Conservation (phyloP, 768 basidiomycete genomes). For the Pleurotus djamor region DNA sequence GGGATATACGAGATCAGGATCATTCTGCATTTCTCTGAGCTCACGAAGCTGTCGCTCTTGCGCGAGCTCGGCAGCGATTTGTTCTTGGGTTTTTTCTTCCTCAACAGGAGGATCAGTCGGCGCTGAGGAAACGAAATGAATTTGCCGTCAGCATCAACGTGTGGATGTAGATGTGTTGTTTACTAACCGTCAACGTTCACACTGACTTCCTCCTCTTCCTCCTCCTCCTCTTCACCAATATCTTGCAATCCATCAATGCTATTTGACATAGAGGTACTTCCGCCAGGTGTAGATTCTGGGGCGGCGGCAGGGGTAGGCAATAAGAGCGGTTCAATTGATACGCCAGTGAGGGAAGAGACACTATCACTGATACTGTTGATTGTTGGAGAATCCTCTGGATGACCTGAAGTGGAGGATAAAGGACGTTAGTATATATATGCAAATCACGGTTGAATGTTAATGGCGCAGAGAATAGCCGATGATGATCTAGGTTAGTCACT, state of each 20-base stretch:
- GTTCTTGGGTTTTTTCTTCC: constrained; percentile 9
- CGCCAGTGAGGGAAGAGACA: constrained; percentile 11
- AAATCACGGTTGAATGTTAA: no score
- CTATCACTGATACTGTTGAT: constrained; percentile 9
- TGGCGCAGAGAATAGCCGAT: no score
- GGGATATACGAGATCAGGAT: constrained; percentile 25
- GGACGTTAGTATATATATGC: background rate
- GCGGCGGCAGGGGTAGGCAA: constrained; percentile 22
- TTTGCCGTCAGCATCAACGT: no score
- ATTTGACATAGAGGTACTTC: constrained; percentile 24
- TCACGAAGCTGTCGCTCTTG: background rate
- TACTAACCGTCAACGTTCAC: no score
- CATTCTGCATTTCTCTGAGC: constrained; percentile 10
- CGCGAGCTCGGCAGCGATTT: background rate
- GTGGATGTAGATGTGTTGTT: no score
- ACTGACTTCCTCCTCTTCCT: constrained; percentile 47
- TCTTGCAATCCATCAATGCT: constrained; percentile 43
- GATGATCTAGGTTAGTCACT: no score
- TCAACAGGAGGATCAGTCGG: constrained; percentile 8
- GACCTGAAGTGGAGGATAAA: background rate
- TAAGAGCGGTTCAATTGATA: constrained; percentile 55
- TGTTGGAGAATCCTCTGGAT: background rate
- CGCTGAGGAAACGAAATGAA: background rate
- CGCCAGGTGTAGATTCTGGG: constrained; percentile 24
- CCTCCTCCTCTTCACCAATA: constrained; percentile 63